Base-by-base conservation (phyloP, 371 early-diverging fungal genomes). In the Mortierella sp. region DNA sequence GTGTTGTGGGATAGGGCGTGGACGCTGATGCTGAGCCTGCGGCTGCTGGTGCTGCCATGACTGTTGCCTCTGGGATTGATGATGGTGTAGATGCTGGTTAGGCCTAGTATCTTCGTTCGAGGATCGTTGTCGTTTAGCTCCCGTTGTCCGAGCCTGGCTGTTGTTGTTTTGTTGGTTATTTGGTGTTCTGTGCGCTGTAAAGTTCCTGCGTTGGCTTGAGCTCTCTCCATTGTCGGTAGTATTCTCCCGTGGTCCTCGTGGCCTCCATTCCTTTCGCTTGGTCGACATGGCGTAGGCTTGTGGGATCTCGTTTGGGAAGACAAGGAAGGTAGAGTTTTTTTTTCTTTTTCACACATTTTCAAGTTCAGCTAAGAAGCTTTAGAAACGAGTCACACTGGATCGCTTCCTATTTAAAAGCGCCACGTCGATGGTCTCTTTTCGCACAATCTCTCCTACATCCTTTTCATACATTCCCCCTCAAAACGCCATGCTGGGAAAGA, bases 401-500 rank as follows among this genome's bases (percentile, higher is more conserved):
- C 31, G 60, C 28, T 26, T 60, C 58, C 26, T 26, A n/a, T 11
- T 52, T 14, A 10, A 50, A 72, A 11, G 26, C 28, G 47, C 31
- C 76, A 34, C 76, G 26, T 76, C 52, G 44, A 34, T 65, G 21
- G 50, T 65, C 34, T 34, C 26, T 70, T 44, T 19, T 14, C 10
- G 38, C 14, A 21, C 47, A 31, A 57, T 60, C 58, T 31, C n/a
- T 28, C 65, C 71, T 72, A n/a, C 34, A 34, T 65, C 45, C 26
- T 58, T 47, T 70, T 55, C 50, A 68, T 19, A 8, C 42, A 65
- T 47, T 50, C 45, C 34, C 60, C 45, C 34, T 14, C 28, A 7
- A 63, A 55, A 55, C 74, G 70, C 24, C 63, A 86, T 87, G 87
- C 47, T 87, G 71, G 87, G 87, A 80, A 87, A 87, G 57, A 80